Conservation (phyloP, 129 eudicot genomes). For the Gnaphalium uliginosum region DNA sequence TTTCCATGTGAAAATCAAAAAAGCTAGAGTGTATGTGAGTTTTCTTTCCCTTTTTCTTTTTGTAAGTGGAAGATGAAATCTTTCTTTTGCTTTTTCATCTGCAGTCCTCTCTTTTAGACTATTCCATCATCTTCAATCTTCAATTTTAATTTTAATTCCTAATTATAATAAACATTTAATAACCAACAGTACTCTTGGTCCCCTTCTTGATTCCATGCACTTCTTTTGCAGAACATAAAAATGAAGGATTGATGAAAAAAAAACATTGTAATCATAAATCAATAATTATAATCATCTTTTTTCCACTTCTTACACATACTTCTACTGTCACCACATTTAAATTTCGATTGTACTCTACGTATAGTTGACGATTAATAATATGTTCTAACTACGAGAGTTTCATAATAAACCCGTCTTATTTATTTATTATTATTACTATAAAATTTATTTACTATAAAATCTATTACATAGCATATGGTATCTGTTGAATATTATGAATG, state of each 20-base stretch:
- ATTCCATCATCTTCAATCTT: conserved; percentile 66
- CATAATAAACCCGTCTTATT: too few species aligned
- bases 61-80: conserved; percentile 73
- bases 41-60: conserved; percentile 41
- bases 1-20: conserved; percentile 63
- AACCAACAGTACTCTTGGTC: conserved; percentile 40
- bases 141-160: too few species aligned
- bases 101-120: conserved; percentile 91
- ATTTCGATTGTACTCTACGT: too few species aligned
- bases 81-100: conserved; percentile 75
- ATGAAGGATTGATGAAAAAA: conserved; percentile 34
- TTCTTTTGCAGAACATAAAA: conserved; percentile 44
- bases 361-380: too few species aligned
- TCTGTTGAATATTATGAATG: too few species aligned
- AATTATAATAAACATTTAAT: too few species aligned
- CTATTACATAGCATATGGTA: too few species aligned
- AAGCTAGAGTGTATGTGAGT: conserved; percentile 31
- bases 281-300: conserved; percentile 85
- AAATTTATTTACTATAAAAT: too few species aligned
- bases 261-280: conserved; percentile 81
- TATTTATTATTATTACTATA: too few species aligned
- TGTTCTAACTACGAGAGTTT: too few species aligned
- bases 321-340: conserved; percentile 45
- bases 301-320: conserved; percentile 54
- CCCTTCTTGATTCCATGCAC: conserved; percentile 54